Evolutionary conservation across 352 stramenopile genomes (phyloP), one percentile per base, ranked within the genome.

Genomic region (Discostella stelligera): DNA sequence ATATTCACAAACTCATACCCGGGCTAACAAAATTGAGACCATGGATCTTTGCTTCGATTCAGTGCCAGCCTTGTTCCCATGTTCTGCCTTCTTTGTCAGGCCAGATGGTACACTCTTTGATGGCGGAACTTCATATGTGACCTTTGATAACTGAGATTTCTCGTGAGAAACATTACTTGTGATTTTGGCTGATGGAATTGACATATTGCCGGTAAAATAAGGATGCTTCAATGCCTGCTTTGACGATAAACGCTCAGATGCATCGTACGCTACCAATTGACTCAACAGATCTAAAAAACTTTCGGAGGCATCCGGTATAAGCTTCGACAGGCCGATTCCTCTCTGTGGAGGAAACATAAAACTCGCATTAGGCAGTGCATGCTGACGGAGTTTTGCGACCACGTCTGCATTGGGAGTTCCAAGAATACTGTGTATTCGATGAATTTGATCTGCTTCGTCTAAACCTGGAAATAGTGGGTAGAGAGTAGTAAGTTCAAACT

Each of bases 361-460:
- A 62, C 97, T 94, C 14, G 97, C 93, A 66, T 98, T 94, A 8
- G 92, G 91, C 0, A 94, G 95, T 37, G 94, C 95, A 63, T 97
- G 93, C 18, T 91, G 86, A 54, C 96, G 96, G 66, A 98, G 96
- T 48, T 96, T 94, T 56, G 94, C 83, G 20, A 98, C 84, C 0
- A 97, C 81, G 30, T 95, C 90, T 13, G 84, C 81, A 1, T 88
- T 64, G 1, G 96, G 96, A 20, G 95, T 98, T 25, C 95, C 96
- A 7, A 98, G 77, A 55, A 98, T 94, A 74, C 96, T 97, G 87
- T 98, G 95, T 64, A 98, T 96, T 49, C 94, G 85, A 55, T 97
- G 93, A 70, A 98, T 98, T 88, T 98, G 95, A 75, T 98, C 96
- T 11, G 96, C 85, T 71, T 98, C 96, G 63, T 98, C 97, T 0